phyloP scores from a whole-genome alignment of 116 monocot genomes.

The Phalaenopsis hybrid region DNA sequence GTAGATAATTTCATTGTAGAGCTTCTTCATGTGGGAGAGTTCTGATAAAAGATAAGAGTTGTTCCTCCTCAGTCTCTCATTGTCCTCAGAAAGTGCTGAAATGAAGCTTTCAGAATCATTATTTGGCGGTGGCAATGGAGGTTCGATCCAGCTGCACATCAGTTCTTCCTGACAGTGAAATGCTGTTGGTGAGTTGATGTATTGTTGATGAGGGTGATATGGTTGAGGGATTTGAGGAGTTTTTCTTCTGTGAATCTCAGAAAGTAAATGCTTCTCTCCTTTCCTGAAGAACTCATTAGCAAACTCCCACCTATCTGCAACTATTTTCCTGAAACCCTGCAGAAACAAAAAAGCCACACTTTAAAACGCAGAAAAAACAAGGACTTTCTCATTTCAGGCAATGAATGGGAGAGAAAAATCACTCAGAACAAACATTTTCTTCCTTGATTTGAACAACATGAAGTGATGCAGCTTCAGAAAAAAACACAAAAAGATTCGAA shows the following conservation, averaged over 20 bases:
- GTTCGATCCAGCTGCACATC: constrained; percentile 16
- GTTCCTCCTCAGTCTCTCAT: constrained; percentile 73
- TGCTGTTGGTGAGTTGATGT: constrained; percentile 4
- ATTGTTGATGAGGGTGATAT: constrained; percentile 11
- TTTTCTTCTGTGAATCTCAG: constrained; percentile 82
- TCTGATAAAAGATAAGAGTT: constrained; percentile 74
- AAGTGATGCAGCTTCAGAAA: neutral
- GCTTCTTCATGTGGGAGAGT: constrained; percentile 90
- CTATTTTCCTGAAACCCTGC: constrained; percentile 90
- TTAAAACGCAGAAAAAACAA: too few species aligned
- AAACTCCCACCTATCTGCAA: constrained; percentile 90
- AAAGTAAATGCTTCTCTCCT: constrained; percentile 70
- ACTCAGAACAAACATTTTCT: neutral
- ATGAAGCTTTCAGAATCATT: constrained; percentile 23
- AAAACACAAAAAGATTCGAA: constrained; percentile 1
- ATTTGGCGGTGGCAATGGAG: constrained; percentile 8
- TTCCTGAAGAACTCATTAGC: constrained; percentile 90
- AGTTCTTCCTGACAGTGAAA: constrained; percentile 12
- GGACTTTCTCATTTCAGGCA: neutral
- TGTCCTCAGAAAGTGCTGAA: constrained; percentile 70
- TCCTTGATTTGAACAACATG: constrained; percentile 1
- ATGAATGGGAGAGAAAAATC: neutral
- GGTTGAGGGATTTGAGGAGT: constrained; percentile 41
- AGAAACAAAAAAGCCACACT: neutral
- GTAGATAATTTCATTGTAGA: constrained; percentile 86